phyloP scores from a whole-genome alignment of 129 eudicot species.

The Centrapalus pauciflorus region DNA sequence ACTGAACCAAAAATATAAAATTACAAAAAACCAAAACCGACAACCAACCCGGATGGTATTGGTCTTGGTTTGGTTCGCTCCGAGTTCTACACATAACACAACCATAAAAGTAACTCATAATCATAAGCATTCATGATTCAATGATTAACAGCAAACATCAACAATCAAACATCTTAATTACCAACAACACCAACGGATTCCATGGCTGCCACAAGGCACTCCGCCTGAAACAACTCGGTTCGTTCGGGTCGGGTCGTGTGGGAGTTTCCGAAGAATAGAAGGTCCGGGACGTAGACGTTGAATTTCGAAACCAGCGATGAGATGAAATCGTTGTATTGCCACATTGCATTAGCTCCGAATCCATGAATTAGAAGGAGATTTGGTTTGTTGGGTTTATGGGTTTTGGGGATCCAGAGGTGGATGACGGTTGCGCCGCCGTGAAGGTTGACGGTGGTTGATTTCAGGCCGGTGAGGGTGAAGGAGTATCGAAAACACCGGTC shows the following conservation, averaged over 20 bases:
- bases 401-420: conserved; percentile 73
- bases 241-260: conserved; percentile 57
- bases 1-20: no score
- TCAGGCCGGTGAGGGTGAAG: conserved; percentile 55
- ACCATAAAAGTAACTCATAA: no score
- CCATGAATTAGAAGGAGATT: conserved; percentile 64
- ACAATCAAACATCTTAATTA: no score
- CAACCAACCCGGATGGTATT: no score
- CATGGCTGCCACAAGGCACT: conserved; percentile 50
- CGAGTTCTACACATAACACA: no score
- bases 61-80: no score
- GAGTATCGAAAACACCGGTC: conserved; percentile 45
- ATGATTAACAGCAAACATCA: no score
- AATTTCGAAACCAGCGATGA: conserved; percentile 37
- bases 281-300: conserved; percentile 78
- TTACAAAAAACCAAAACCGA: no score
- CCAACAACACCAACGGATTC: conserved; percentile 28
- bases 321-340: conserved; percentile 66
- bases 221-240: conserved; percentile 70
- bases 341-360: conserved; percentile 81
- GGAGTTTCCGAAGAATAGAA: conserved; percentile 72
- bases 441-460: conserved; percentile 52
- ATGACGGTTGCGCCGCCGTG: conserved; percentile 58
- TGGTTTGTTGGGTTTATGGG: conserved; percentile 37
- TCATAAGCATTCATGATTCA: no score